Conservation (phyloP, 345 rosid species). For the Eucalyptus sp. region DNA sequence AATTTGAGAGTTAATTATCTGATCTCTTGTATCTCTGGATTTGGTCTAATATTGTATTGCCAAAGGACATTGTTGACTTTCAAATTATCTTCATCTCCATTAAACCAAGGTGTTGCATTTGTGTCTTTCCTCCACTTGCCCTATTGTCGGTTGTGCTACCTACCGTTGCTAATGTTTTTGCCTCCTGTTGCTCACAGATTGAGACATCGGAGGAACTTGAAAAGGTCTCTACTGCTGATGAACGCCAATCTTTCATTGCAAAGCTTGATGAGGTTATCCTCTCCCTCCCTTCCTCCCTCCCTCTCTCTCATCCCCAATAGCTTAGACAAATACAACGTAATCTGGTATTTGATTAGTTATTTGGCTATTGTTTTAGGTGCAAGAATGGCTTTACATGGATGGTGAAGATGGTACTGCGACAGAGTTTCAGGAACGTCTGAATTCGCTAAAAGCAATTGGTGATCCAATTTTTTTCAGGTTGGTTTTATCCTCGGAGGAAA, state of each 20-base stretch:
- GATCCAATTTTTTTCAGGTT: constrained; percentile 77
- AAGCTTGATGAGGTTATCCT: constrained; percentile 81
- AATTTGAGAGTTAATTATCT: background rate
- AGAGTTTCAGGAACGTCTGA: constrained; percentile 60
- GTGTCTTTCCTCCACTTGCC: background rate
- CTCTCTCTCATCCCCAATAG: background rate
- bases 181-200: constrained; percentile 32
- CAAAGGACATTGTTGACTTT: background rate
- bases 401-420: constrained; percentile 88
- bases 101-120: background rate
- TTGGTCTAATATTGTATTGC: background rate
- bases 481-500: background rate
- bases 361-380: constrained; percentile 40
- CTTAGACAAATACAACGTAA: background rate
- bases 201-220: constrained; percentile 59
- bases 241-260: constrained; percentile 63
- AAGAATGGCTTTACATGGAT: constrained; percentile 96
- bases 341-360: background rate
- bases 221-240: constrained; percentile 65
- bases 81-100: background rate
- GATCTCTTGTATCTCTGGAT: background rate
- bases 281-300: background rate
- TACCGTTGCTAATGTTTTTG: background rate
- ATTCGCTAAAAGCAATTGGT: constrained; percentile 58
- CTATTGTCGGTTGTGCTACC: background rate